Base-by-base conservation (phyloP, 2,329 filamentous ascomycete genomes). In the Mollisiaceae sp. region DNA sequence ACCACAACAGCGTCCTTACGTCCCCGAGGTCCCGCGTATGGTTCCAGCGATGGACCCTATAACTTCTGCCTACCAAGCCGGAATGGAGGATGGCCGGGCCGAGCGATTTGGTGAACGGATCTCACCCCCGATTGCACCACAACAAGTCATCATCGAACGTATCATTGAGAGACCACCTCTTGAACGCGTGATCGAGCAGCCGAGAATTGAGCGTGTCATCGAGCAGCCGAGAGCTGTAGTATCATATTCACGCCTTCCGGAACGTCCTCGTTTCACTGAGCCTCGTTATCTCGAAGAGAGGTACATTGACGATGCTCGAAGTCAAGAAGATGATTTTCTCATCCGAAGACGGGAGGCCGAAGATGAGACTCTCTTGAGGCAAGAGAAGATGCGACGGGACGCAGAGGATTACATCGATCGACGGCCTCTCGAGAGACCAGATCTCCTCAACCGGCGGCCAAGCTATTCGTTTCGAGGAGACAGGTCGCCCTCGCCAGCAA, bases 41-140 rank as follows among this genome's bases (percentile, higher is more conserved):
- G 38, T 60, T 11, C 68, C 69, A 38, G 45, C 14, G 8, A 12
- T 64, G 24, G 71, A 71, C 56, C 59, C 68, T 11, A 64, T 73
- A 43, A 58, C 65, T 35, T 71, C 70, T n/a, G 68, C 72, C 27
- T 73, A 74, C 60, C 64, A 71, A 56, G 72, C 72, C 38, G 70
- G 73, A 4, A 71, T 65, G 54, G 59, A 67, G 2, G 74, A 75
- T 63, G 69, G 66, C 15, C 67, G 72, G 22, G 69, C 68, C 9
- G 73, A 75, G 59, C 68, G 66, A 54, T 66, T 62, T 45, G 68
- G 67, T 12, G 50, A 54, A 5, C 22, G 27, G 14, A 57, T 60
- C 15, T 60, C 22, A 27, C 61, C 69, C 22, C 69, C 64, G 1
- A 47, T 66, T 57, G 18, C 59, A 54, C 62, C 60, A 22, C 62